Base-by-base conservation (phyloP, 2,329 filamentous ascomycete species). In the Cladophialophora yegresii region DNA sequence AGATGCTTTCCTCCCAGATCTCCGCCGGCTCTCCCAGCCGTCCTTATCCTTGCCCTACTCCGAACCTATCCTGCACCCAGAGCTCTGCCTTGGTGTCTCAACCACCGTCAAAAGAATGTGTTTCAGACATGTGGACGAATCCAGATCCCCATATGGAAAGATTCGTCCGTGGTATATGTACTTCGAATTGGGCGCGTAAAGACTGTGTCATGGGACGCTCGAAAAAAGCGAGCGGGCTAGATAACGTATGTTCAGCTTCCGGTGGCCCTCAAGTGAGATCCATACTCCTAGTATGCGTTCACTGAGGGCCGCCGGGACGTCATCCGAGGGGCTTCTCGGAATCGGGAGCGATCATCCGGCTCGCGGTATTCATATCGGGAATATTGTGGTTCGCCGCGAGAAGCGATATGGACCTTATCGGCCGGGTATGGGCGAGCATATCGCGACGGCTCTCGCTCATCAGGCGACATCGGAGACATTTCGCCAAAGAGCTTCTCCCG, bases 401-500 rank as follows among this genome's bases (percentile, higher is more conserved):
- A 45, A 28, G 64, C 23, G 26, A 66, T 63, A 53, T 68, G 43
- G 32, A 68, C 54, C 53, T 68, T 66, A 32, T 68, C 66, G 8
- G 43, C 57, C 9, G 66, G 47, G 49, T 65, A 65, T 32, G 61
- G 61, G 56, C 66, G 61, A 45, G 50, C 54, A 20, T 68, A 63
- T 7, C 66, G 43, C 13, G 63, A 57, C n/a, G 53, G 32, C 47
- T 66, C 64, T 43, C 62, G 65, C 8, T 68, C 66, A n/a, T 68
- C 66, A n/a, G 64, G 58, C 5, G 66, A 56, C n/a, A 54, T 54
- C 28, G 64, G 58, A 9, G 66, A 53, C n/a, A 54, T 54, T 50
- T 69, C 67, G 2, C 28, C 58, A 51, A 61, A 67, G 22, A 66
- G 50, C 45, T 68, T 68, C 1, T 69, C 63, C 4, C 67, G 67